Evolutionary conservation across 192 early-diverging fungal species (phyloP), one percentile per base, ranked within the genome.

Genomic region (Spizellomyces punctatus): DNA sequence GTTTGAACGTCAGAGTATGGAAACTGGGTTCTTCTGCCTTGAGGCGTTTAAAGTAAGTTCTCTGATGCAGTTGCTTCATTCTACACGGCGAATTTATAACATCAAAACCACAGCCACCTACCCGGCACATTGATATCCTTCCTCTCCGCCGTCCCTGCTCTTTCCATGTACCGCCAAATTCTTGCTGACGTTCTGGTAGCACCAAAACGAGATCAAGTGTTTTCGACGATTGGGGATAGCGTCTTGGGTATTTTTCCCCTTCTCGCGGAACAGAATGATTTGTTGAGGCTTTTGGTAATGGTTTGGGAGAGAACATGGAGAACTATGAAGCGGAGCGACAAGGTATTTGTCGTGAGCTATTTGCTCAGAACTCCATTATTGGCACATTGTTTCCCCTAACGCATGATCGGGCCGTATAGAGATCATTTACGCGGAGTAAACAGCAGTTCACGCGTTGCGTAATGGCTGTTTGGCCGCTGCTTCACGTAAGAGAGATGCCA

Each of bases 81-180:
- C 58, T 27, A 27, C 5, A 12, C 21, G 22, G 57, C 2, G 16
- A n/a, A 19, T 14, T 6, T 59, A 54, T 36, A 57, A 12, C 50
- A 22, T 47, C 27, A 9, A 46, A 27, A 17, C 41, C 46, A 8
- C 63, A 85, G 84, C 49, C 72, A 77, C 6, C 79, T 86, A 0
- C 84, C 84, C 6, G 69, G 71, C 45, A 66, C 70, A 8, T 64
- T 86, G 16, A 73, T 83, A 57, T 73, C 63, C 3, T 70, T 69
- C 47, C 72, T 85, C 45, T 41, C 66, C 6, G 76, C 74, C 10
- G 65, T 78, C 10, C 77, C 79, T 4, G 70, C 82, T 0, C 71
- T 86, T 46, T 61, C 82, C 7, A 56, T 73, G 59, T 83, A 83
- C 67, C 67, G 84, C n/a, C 71, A 77, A 27, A 55, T 79, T n/a